phyloP scores from a whole-genome alignment of 2,329 filamentous ascomycete genomes.

The Coleophoma cylindrospora region DNA sequence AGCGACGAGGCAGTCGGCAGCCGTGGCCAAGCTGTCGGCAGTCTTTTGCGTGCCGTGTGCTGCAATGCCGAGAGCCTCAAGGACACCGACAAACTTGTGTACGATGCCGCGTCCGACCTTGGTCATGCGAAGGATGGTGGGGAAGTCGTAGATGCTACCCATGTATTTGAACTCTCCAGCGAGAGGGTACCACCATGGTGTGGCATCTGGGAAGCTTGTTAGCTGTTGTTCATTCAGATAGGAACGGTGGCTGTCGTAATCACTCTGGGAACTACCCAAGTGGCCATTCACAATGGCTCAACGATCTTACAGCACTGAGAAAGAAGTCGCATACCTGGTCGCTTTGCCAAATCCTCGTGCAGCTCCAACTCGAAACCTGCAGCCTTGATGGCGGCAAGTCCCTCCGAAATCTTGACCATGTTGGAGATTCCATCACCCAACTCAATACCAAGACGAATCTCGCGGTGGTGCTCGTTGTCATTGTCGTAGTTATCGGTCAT shows the following conservation, averaged over 20 bases:
- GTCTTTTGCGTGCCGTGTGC: slow-evolving; percentile 90
- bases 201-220: slow-evolving; percentile 38
- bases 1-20: slow-evolving; percentile 79
- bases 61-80: slow-evolving; percentile 75
- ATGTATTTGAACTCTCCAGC: slow-evolving; percentile 83
- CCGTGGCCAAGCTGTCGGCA: slow-evolving; percentile 77
- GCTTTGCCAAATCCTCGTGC: slow-evolving; percentile 82
- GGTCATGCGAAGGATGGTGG: slow-evolving; percentile 87
- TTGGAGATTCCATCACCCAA: slow-evolving; percentile 95
- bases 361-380: slow-evolving; percentile 83
- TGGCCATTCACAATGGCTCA: background rate
- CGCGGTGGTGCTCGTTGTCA: slow-evolving; percentile 77
- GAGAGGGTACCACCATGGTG: slow-evolving; percentile 94
- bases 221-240: background rate
- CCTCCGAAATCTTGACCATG: slow-evolving; percentile 89
- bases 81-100: slow-evolving; percentile 70
- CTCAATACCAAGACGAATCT: slow-evolving; percentile 95
- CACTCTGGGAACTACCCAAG: too few species aligned
- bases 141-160: slow-evolving; percentile 70
- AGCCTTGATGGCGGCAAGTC: slow-evolving; percentile 75
- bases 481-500: slow-evolving; percentile 98
- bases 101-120: slow-evolving; percentile 71
- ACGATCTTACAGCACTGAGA: background rate
- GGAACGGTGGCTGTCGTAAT: too few species aligned
- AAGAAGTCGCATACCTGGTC: slow-evolving; percentile 38